Evolutionary conservation across 2,329 filamentous ascomycete genomes (phyloP), one percentile per base, ranked within the genome.

Genomic region (Macrophomina tecta): DNA sequence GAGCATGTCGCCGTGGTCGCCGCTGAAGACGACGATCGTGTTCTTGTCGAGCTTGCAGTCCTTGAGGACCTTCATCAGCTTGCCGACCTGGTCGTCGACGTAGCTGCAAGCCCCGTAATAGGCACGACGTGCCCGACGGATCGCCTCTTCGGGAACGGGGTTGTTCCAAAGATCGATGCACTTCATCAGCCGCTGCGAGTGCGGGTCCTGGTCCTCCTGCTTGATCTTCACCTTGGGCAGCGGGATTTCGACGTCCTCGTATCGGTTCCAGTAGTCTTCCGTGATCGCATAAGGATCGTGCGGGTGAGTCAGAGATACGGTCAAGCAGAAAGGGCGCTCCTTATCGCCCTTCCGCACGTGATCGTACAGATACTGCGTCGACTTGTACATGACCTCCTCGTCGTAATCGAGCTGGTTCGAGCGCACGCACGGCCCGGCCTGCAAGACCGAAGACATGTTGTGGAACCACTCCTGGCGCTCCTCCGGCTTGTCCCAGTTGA

Each of bases 341-440:
- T 88, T 85, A 65, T 86, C 83, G 9, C 91, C 90, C 76, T 92
- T 87, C n/a, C 94, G 90, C 45, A 95, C 92, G 75, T 96, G 90
- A 78, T 97, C 91, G 80, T 94, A 97, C 60, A 97, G 83, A 77
- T 94, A 97, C 79, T 97, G 93, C 49, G 89, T 91, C 61, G 92
- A 91, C 79, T 90, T 92, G 83, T 91, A 94, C 89, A 97, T 94
- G 77, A 97, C 93, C 80, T 97, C 94, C 81, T 97, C 94, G 74
- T 97, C 94, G 73, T 94, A 97, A 78, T 97, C 94, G 63, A 97
- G 86, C 83, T 97, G 94, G 81, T 97, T 97, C 80, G 92, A 97
- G 71, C 93, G 88, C 48, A 96, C 90, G 73, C 93, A 97, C 36
- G 90, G 88, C 9, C 94, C 94, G 0, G 94, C 94, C 78, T 97